Base-by-base conservation (phyloP, 1,284 basidiomycete genomes). In the Paramarasmius palmivorus region DNA sequence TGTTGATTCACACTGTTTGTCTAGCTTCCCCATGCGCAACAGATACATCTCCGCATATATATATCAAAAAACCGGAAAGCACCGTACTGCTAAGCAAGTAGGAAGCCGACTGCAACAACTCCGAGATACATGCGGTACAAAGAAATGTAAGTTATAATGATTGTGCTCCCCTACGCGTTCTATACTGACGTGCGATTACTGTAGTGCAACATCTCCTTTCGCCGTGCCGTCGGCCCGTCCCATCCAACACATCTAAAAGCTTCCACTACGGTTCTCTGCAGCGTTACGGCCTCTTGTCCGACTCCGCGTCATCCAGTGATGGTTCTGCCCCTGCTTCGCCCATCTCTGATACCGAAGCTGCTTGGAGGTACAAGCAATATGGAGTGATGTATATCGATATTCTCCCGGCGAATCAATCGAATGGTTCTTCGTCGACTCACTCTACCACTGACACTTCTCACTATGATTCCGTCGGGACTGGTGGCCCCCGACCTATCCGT, bases 31-130 rank as follows among this genome's bases (percentile, higher is more conserved):
- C 35, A 82, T 84, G 74, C 75, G 87, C 52, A 89, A 89, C 68
- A 77, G 83, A 46, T 88, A 87, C 67, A 85, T 89, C 59, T 84
- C 86, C 40, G 83, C 87, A 58, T 83, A 84, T 68, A 87, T 88
- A 63, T 79, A 73, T 63, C 73, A 74, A 39, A 76, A 75, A 55
- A 88, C 86, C 2, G 84, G 86, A 35, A 79, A 83, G 62, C 73
- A 75, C 55, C 76, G 86, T 57, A 84, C 83, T 9, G 79, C 86
- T 29, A 88, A 88, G 64, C 86, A 88, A 67, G 86, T 88, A 39
- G 86, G 86, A 47, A 86, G 83, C 62, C 84, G 86, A 49, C 73
- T 88, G 34, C 86, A 89, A 64, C 86, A 88, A 61, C 75, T 88
- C 48, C 73, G 85, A 61, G 84, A 88, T 66, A 84, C 84, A 3